Percentiles rank a stretch among this genome's conserved stretches.
Evolutionary conservation across 805 yeast genomes (phyloP).

Genomic region (Ogataea degrootiae): DNA sequence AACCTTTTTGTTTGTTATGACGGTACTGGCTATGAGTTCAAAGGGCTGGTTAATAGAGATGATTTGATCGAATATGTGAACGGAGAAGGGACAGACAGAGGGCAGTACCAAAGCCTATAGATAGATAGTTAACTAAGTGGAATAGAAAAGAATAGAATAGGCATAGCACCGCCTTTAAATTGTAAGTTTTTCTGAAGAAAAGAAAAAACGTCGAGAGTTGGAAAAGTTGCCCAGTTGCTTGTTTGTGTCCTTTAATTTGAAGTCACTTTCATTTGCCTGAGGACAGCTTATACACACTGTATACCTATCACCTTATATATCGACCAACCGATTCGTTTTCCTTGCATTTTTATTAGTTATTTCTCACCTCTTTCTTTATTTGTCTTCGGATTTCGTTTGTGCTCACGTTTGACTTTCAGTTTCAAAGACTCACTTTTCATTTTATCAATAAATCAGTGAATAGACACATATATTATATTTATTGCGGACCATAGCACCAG

Average conservation of each 20-base stretch:
- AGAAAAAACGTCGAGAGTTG: neutral
- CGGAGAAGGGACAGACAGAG: neutral
- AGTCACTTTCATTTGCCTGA: neutral
- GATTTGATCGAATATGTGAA: constrained; percentile 25
- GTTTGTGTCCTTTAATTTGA: neutral
- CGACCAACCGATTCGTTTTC: no score
- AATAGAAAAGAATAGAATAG: neutral
- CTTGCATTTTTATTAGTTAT: no score
- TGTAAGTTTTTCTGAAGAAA: neutral
- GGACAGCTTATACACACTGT: neutral
- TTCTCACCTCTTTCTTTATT: no score
- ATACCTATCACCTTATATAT: no score
- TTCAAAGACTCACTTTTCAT: no score
- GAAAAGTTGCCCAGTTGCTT: neutral
- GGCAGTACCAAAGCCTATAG: neutral
- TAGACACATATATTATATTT: no score
- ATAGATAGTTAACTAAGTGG: neutral
- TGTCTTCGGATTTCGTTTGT: no score
- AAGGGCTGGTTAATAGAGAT: constrained; percentile 34
- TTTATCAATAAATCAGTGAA: no score
- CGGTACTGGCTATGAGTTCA: constrained; percentile 22
- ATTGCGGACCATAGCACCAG: no score
- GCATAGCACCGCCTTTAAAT: neutral
- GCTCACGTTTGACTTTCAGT: no score
- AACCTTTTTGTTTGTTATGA: constrained; percentile 28